A percentile compares a stretch with the other conserved stretches of the same genome.
phyloP scores from a whole-genome alignment of 768 basidiomycete genomes.

The Boletus huronensis region DNA sequence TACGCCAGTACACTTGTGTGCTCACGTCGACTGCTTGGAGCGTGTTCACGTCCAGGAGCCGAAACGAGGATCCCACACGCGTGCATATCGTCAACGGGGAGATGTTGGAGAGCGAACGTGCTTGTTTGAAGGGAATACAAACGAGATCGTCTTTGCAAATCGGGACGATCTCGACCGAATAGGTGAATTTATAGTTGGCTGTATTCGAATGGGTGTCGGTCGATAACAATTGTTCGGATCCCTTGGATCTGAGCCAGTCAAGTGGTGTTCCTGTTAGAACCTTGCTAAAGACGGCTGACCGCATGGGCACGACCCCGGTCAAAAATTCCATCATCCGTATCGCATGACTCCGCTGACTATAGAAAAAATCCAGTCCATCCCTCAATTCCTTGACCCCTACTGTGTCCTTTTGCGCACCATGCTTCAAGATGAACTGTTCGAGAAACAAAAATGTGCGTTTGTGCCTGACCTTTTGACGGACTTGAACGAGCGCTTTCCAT shows the following conservation, averaged over 20 bases:
- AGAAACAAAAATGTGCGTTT: constrained; percentile 97
- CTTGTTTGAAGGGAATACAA: constrained; percentile 80
- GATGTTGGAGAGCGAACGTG: constrained; percentile 83
- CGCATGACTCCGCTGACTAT: constrained; percentile 84
- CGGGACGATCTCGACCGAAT: constrained; percentile 94
- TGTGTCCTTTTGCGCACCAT: constrained; percentile 95
- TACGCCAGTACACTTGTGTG: constrained; percentile 83
- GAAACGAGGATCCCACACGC: constrained; percentile 88
- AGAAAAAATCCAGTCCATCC: constrained; percentile 99
- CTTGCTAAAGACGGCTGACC: constrained; percentile 47
- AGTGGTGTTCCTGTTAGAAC: neutral
- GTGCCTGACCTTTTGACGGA: constrained; percentile 97
- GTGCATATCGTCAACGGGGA: constrained; percentile 82
- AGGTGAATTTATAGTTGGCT: constrained; percentile 96
- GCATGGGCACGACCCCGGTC: constrained; percentile 77
- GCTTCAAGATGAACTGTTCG: constrained; percentile 95
- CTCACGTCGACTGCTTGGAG: constrained; percentile 83
- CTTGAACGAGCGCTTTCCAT: constrained; percentile 97
- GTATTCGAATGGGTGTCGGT: constrained; percentile 89
- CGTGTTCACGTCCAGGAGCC: constrained; percentile 86
- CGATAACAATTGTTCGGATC: constrained; percentile 92
- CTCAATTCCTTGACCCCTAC: constrained; percentile 88
- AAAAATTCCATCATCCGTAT: constrained; percentile 97
- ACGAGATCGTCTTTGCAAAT: constrained; percentile 98
- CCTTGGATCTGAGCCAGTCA: constrained; percentile 61